phyloP scores from a whole-genome alignment of 2,329 filamentous ascomycete genomes.

The Sclerotinia spermophila region DNA sequence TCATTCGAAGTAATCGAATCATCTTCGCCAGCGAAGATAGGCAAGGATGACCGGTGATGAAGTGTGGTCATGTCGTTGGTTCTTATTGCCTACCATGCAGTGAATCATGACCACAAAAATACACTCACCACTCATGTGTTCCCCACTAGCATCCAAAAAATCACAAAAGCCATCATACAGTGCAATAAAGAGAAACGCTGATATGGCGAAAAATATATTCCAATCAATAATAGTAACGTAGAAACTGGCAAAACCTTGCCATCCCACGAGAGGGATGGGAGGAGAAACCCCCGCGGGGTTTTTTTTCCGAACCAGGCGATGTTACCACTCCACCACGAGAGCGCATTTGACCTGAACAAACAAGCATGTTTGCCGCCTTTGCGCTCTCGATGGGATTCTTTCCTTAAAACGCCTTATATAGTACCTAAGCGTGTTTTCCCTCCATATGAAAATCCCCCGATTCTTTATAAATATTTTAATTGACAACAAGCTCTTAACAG shows the following conservation, averaged over 20 bases:
- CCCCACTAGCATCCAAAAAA: neutral
- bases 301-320: neutral
- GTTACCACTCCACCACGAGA: neutral
- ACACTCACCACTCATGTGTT: neutral
- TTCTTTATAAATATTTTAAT: neutral
- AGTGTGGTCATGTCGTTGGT: neutral
- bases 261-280: neutral
- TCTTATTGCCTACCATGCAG: neutral
- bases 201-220: too few species aligned
- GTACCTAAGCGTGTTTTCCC: neutral
- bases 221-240: neutral
- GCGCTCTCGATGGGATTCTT: neutral
- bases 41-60: neutral
- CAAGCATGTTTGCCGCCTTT: conserved; percentile 4
- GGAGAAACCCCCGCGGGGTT: conserved; percentile 4
- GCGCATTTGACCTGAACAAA: conserved; percentile 2
- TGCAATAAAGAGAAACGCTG: neutral
- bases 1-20: neutral
- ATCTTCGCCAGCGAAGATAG: neutral
- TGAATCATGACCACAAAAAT: neutral
- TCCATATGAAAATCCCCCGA: neutral
- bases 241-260: neutral
- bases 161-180: neutral
- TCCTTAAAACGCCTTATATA: neutral
- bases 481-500: neutral